Evolutionary conservation across 495 filamentous ascomycete species (phyloP), one percentile per base, ranked within the genome.

Genomic region (Staphylotrichum longicolle): DNA sequence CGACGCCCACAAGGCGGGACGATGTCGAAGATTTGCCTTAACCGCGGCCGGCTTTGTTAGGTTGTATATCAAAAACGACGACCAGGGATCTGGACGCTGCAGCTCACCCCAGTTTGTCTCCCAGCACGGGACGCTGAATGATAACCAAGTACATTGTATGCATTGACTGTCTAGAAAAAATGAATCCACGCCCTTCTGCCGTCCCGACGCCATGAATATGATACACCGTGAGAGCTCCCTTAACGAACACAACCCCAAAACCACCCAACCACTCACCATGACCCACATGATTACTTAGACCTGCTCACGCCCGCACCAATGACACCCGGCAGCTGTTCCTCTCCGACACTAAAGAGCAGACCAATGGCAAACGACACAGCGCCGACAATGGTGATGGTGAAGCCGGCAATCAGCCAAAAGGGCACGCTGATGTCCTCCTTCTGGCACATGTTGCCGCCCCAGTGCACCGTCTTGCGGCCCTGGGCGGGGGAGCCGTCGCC

Each of bases 381-480:
- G 30, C 82, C 74, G 9, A 90, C 70, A 34, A 91, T 76, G 27
- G 84, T 69, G 47, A 96, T 76, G 7, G 81, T 85, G 45, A 94
- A 86, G 4, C 86, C 83, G 5, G 83, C 78, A 66, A 98, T 78
- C 44, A 98, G 74, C 82, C 91, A 96, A 73, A 98, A 98, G 42
- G 85, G 85, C 20, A 86, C 82, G 74, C 89, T 92, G 49, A 98
- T 75, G 72, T 98, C 93, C 68, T 86, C 86, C 83, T 97, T 98
- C 74, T 96, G 88, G 76, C 94, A 98, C 62, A 88, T 88, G 39
- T 85, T 75, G 11, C 94, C 94, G 53, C 86, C 93, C 90, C 91
- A 98, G 61, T 82, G 71, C 42, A 74, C 66, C 40, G 74, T 67
- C 58, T 71, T 67, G 47, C 50, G 50, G n/a, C 54, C 63, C 48